These are phyloP conservation scores for Cercospora sojina DNA, from an alignment of 2,329 filamentous ascomycete genomes.

Conservation along the genomic window DNA sequence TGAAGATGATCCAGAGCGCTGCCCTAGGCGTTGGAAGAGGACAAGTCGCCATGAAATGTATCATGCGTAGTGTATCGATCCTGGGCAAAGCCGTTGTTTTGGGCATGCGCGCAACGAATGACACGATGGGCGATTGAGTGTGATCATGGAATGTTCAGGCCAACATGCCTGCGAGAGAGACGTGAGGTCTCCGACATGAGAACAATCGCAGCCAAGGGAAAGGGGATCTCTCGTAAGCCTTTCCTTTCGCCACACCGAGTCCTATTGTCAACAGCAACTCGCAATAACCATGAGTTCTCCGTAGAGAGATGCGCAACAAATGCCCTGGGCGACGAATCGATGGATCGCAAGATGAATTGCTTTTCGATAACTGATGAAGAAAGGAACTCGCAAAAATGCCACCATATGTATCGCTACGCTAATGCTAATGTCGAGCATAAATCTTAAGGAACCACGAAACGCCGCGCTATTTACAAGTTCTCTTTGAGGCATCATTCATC, in stretches of 20 bases:
- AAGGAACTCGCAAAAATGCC: not conserved
- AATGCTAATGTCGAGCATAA: slow-evolving; percentile 3
- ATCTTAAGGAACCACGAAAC: not conserved
- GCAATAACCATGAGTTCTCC: too few species aligned
- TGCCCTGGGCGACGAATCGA: not conserved
- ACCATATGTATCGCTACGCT: not conserved
- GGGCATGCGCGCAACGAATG: not conserved
- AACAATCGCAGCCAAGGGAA: not conserved
- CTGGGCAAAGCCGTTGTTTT: not conserved
- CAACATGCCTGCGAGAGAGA: not conserved
- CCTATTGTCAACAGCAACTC: not conserved
- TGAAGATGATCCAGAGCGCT: not conserved
- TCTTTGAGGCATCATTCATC: slow-evolving; percentile 2
- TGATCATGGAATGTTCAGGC: not conserved
- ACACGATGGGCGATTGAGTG: not conserved
- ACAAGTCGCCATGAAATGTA: not conserved
- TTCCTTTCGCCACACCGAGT: not conserved
- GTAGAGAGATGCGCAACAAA: not conserved
- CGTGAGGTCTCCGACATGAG: not conserved
- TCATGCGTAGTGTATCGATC: not conserved
- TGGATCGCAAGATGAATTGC: not conserved
- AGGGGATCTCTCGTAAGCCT: not conserved
- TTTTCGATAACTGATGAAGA: not conserved
- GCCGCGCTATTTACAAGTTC: slow-evolving; percentile 3
- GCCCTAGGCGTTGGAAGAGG: not conserved